A percentile compares a stretch with the other conserved stretches of the same genome.
These are phyloP conservation scores for Theileria orientalis DNA, from an alignment of 169 alveolate species.

Conservation along the genomic window DNA sequence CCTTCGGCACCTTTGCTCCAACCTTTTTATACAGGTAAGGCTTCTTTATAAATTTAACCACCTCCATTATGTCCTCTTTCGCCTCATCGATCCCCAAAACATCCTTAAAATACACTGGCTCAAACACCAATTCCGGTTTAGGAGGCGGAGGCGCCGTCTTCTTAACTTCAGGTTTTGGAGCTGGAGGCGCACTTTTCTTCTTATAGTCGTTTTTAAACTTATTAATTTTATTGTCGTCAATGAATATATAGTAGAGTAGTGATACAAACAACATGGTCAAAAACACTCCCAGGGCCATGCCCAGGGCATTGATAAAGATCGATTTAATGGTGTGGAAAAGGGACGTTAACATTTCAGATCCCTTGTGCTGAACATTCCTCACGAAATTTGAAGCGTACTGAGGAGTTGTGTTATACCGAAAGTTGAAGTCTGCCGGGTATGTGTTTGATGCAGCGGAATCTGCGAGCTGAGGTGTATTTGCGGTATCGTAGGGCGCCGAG, in stretches of 20 bases:
- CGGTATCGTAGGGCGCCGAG: constrained; percentile 4
- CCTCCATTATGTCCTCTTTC: constrained; percentile 89
- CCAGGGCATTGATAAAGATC: constrained; percentile 44
- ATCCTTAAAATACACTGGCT: constrained; percentile 66
- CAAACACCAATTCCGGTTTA: constrained; percentile 37
- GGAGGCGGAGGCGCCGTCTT: constrained; percentile 50
- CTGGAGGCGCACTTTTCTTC: background rate
- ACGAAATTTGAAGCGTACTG: background rate
- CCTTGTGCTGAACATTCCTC: background rate
- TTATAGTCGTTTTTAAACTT: constrained; percentile 31
- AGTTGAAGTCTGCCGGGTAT: background rate
- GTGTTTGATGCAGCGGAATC: background rate
- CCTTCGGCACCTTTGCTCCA: constrained; percentile 97
- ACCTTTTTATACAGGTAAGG: constrained; percentile 86
- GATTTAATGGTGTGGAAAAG: constrained; percentile 17
- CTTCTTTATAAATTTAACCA: constrained; percentile 89
- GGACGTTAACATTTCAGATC: background rate
- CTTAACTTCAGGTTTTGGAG: background rate
- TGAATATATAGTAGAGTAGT: constrained; percentile 9
- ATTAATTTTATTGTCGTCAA: background rate
- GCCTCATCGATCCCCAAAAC: constrained; percentile 84
- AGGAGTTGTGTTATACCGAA: background rate
- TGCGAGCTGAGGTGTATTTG: background rate
- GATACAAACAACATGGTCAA: constrained; percentile 37
- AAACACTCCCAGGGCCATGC: constrained; percentile 48